Percentiles rank a stretch among this genome's conserved stretches.
These are phyloP conservation scores for Cicer arietinum DNA, from an alignment of 306 rosid genomes.

Conservation along the genomic window DNA sequence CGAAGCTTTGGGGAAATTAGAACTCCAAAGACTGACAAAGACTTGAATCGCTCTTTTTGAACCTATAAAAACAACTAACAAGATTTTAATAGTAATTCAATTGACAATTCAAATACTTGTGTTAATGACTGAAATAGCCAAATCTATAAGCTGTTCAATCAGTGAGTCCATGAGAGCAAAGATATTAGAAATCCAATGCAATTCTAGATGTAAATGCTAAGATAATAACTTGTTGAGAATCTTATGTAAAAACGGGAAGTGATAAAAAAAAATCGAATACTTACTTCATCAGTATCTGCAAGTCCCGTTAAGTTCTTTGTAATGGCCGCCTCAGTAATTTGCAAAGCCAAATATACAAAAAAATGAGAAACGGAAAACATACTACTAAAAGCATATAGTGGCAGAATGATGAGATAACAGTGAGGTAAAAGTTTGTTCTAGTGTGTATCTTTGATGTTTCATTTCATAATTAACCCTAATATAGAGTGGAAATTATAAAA, in stretches of 20 bases:
- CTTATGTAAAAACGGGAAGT: constrained; percentile 16
- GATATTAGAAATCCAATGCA: constrained; percentile 30
- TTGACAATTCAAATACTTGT: constrained; percentile 26
- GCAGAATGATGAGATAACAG: constrained; percentile 28
- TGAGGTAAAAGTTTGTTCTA: constrained; percentile 26
- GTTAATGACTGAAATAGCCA: constrained; percentile 13
- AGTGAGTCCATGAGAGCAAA: constrained; percentile 24
- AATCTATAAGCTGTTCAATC: constrained; percentile 26
- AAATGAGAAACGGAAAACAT: constrained; percentile 39
- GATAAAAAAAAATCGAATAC: constrained; percentile 31
- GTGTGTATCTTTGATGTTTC: constrained; percentile 19
- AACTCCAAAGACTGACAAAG: constrained; percentile 73
- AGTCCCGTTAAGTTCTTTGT: constrained; percentile 40
- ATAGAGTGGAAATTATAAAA: constrained; percentile 25
- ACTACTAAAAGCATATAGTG: constrained; percentile 32
- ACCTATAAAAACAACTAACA: constrained; percentile 50
- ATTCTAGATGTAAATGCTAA: constrained; percentile 7
- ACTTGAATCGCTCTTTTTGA: constrained; percentile 69
- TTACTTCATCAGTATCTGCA: constrained; percentile 57
- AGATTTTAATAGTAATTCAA: constrained; percentile 31
- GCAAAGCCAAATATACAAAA: constrained; percentile 38
- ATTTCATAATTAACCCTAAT: constrained; percentile 16
- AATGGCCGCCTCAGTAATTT: constrained; percentile 44
- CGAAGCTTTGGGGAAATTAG: constrained; percentile 94
- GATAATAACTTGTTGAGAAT: constrained; percentile 13